Base-by-base conservation (phyloP, 106 monocot species). In the Cymbidium sinense region DNA sequence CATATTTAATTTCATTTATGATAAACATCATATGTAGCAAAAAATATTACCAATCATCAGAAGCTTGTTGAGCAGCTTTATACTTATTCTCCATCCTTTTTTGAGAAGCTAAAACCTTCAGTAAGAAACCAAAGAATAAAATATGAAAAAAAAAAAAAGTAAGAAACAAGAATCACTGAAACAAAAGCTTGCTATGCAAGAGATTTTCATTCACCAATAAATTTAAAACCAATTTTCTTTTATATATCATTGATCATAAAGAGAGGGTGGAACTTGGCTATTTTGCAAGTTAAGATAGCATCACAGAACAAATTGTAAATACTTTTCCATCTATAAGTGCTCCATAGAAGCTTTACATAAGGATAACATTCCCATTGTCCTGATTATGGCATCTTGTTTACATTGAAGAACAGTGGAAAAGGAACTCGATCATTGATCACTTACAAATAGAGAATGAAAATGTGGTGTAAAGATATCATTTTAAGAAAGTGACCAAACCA, bases 21-120 rank as follows among this genome's bases (percentile, higher is more conserved):
- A 71, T 54, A 77, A 50, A 43, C 27, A 13, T 30, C 15, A 37
- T 43, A 69, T 0, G 30, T 29, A 54, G 1, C 27, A 9, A 69
- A 36, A 4, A 47, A 54, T 10, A 76, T 70, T 89, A 98, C 98
- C 98, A 98, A 69, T 98, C 98, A 77, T 88, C 88, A 85, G 98
- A 98, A 78, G 94, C 88, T 81, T 94, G 88, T 58, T 92, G 80
- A 69, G 92, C 90, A 82, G 92, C 88, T 86, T 92, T 98, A 78
- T 92, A 98, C 82, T 94, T 94, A 77, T 94, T 98, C 76, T 98
- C 98, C 82, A 98, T 30, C 43, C 98, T 82, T 74, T 98, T 98
- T 37, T 98, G 98, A 77, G 98, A 92, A 70, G 94, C 98, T 72
- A 98, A 86, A 28, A 98, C 94, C 98, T 98, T 80, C 41, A 81